Evolutionary conservation across 345 rosid species (phyloP), one percentile per base, ranked within the genome.

Genomic region (Ceriops zippeliana): DNA sequence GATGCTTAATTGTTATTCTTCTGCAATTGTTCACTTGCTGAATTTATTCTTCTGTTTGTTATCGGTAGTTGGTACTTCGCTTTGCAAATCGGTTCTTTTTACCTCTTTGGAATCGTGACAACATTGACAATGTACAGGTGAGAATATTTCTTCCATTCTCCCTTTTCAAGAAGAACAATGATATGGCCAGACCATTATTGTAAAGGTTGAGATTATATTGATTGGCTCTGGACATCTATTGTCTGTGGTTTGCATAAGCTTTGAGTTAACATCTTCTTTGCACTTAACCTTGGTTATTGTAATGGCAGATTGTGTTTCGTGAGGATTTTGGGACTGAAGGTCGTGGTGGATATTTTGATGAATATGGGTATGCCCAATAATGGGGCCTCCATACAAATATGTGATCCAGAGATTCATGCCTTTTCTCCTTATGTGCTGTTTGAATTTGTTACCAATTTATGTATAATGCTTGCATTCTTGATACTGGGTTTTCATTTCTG

Each of bases 51-150:
- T 71, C 75, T 42, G 71, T 73, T 63, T 65, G 32, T 67, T 66
- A 22, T 56, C 30, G 78, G 71, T 82, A 95, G 99, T 67, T 91
- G 86, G 99, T 95, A n/a, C 96, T 95, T 61, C 96, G 97, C 62
- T 95, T 95, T 87, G 96, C 99, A 57, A 95, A 95, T 83, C 96
- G 97, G 63, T 79, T 95, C 61, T 90, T 95, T 72, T 65, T 95
- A 78, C 99, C 99, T 34, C 97, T 95, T 27, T 91, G 97, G 97
- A 95, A 95, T 78, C 99, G 97, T 1, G 99, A 95, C 82, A 91
- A 95, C 80, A 95, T 95, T 63, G 89, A 78, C 46, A 95, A 95
- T 60, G 96, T 95, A 26, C 99, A 95, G 96, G 99, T 90, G 65
- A 81, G 87, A 74, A 71, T 75, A 61, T 51, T 35, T 34, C 58